These are phyloP conservation scores for Colletotrichum agaves DNA, from an alignment of 2,329 filamentous ascomycete genomes.

Conservation along the genomic window DNA sequence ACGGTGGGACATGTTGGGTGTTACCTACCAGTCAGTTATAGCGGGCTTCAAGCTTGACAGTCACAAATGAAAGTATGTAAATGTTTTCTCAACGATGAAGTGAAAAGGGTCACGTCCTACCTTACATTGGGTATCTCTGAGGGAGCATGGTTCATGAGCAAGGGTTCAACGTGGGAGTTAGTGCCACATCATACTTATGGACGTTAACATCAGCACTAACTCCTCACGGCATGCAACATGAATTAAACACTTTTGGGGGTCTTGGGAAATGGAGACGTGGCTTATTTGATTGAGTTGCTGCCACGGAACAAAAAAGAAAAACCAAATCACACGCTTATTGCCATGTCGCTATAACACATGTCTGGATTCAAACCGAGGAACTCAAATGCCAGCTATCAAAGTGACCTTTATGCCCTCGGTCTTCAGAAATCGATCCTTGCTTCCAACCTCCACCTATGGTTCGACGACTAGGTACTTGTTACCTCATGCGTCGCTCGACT, in stretches of 20 bases:
- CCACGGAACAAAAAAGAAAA: not conserved
- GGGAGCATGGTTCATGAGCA: too few species aligned
- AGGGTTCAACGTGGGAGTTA: too few species aligned
- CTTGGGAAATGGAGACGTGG: not conserved
- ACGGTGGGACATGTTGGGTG: not conserved
- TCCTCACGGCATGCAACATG: too few species aligned
- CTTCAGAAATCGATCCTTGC: not conserved
- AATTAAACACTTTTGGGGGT: too few species aligned
- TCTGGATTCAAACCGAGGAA: not conserved
- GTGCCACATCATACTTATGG: too few species aligned
- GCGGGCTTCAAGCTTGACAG: too few species aligned
- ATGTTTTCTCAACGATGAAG: too few species aligned
- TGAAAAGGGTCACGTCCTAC: too few species aligned
- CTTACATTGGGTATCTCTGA: too few species aligned
- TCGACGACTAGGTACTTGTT: not conserved
- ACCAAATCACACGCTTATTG: slow-evolving; percentile 3
- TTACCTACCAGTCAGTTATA: too few species aligned
- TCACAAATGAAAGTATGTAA: too few species aligned
- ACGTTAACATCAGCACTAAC: too few species aligned
- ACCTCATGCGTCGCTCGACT: slow-evolving; percentile 48
- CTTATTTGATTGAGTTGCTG: slow-evolving; percentile 8
- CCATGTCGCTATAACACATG: not conserved
- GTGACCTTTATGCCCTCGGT: not conserved
- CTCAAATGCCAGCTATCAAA: slow-evolving; percentile 9
- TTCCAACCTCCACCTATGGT: not conserved